Evolutionary conservation across 1,284 basidiomycete genomes (phyloP), one percentile per base, ranked within the genome.

Genomic region (Apiotrichum mycotoxinovorans): DNA sequence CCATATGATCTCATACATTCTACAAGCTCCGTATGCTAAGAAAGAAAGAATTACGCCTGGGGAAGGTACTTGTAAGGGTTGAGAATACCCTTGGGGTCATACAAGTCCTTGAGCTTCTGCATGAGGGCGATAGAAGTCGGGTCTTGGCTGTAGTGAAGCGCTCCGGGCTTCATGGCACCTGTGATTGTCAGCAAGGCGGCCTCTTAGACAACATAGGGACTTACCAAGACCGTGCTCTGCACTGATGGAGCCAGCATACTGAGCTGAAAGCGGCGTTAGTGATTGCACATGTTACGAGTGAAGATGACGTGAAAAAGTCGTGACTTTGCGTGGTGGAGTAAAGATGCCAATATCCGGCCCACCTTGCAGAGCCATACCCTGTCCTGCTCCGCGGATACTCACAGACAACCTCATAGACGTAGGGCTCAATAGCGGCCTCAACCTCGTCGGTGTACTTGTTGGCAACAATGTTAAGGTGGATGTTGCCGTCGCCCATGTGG

Each of bases 381-480:
- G 2, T 20, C 20, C 4, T 12, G 9, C n/a, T 33, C 20, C 22
- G 72, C 74, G 62, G 51, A 10, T 22, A 74, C 75, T 65, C 53
- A 75, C 78, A 66, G 59, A 94, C 89, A 58, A 96, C 83, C 76
- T 98, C 93, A 74, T 95, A 99, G 35, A 99, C 84, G 75, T 91
- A 98, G 9, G 95, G 95, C 73, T 98, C 96, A 25, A 98, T 82
- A 14, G 90, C 87, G 47, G 83, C 83, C 72, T 94, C 87, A 47
- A 97, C 85, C 73, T 93, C 90, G 2, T 84, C 82, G 3, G 87
- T 84, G 75, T 94, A 99, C 37, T 83, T 80, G 53, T 87, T 79
- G 0, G 94, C 93, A n/a, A 94, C 84, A 50, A 95, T 84, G 75
- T 99, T 99, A 72, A 99, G 79, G 72, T 99, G 95, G 51, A 98